Base-by-base conservation (phyloP, 2,329 filamentous ascomycete species). In the Allantophomopsis lycopodina region DNA sequence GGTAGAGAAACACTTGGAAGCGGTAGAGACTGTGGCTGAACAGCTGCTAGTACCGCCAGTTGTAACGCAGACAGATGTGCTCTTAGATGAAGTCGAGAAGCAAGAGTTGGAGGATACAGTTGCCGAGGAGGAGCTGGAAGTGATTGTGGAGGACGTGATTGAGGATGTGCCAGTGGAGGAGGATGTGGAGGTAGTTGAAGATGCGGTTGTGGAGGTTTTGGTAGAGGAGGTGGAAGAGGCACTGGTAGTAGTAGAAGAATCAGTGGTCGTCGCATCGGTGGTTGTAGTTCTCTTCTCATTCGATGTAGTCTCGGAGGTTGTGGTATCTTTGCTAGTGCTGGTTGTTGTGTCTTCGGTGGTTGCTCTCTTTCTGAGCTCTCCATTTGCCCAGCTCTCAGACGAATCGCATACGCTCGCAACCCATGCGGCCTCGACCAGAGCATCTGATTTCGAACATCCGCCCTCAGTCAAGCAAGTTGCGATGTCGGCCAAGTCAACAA, bases 361-460 rank as follows among this genome's bases (percentile, higher is more conserved):
- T 10, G 23, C 23, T 28, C 23, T 28, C 23, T 28, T 28, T 12
- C 23, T 28, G 23, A 39, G 38, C 36, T 42, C 36, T 52, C 49
- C 15, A 38, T 41, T 32, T 38, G 35, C 16, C 15, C 37, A 15
- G 36, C 21, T 6, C 44, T 14, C 38, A 12, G 15, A 28, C 39
- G 37, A 36, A 38, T 40, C 36, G 33, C 49, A 52, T 23, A 46
- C 43, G 4, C 42, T 35, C 13, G 38, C 36, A 36, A 52, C 48
- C 47, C 42, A 48, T 14, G 43, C 38, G 8, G 46, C 47, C 30
- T 42, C 46, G 1, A 44, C 39, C 12, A 28, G 35, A 16, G 52
- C 46, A 39, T 51, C 47, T 16, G 36, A 32, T 10, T 35, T 36
- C 8, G 41, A 34, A 39, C 52, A 55, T 32, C 51, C 51, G 11